Conservation (phyloP, 257 asterid species). For the Penstemon newberryi region DNA sequence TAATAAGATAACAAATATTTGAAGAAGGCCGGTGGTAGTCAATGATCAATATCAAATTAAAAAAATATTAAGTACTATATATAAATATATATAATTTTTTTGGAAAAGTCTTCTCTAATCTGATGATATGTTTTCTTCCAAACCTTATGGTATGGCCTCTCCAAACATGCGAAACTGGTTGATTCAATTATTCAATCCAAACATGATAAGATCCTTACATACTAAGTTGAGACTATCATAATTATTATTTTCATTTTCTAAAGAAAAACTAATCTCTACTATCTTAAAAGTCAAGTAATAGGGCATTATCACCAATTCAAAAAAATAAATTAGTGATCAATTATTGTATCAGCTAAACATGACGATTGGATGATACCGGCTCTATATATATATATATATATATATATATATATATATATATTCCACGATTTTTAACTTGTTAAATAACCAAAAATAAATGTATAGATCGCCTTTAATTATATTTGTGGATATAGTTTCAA, state of each 20-base stretch:
- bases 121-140: constrained; percentile 29
- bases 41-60: no score
- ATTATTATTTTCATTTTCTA: constrained; percentile 8
- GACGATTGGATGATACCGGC: no score
- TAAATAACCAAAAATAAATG: no score
- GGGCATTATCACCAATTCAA: neutral
- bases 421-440: no score
- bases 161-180: constrained; percentile 24
- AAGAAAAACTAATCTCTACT: neutral
- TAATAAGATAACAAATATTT: no score
- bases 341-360: neutral
- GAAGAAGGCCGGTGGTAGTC: no score
- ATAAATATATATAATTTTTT: no score
- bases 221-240: neutral
- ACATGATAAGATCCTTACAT: constrained; percentile 14
- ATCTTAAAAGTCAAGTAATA: constrained; percentile 28
- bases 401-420: no score
- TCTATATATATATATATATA: no score
- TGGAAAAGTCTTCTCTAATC: neutral
- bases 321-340: neutral
- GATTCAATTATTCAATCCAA: neutral
- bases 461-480: no score
- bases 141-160: constrained; percentile 25
- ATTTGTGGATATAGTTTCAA: no score
- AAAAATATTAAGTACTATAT: no score